phyloP scores from a whole-genome alignment of 805 yeast genomes.

The Yarrowia deformans region DNA sequence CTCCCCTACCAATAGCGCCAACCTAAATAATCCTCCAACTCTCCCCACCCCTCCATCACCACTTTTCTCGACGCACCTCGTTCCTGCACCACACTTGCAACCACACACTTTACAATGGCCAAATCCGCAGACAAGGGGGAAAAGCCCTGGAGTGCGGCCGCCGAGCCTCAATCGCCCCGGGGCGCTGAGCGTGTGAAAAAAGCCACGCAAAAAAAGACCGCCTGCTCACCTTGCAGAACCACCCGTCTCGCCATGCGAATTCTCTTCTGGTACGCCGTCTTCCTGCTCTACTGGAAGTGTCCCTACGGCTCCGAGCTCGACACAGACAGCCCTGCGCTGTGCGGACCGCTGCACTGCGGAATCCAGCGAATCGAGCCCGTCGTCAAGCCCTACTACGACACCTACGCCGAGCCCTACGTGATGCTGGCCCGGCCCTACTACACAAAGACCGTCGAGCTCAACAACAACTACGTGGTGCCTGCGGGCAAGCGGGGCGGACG shows the following conservation, averaged over 20 bases:
- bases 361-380: conserved; percentile 42
- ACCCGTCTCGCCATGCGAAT: conserved; percentile 40
- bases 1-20: not conserved
- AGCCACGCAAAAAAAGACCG: not conserved
- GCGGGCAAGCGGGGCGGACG: conserved; percentile 9
- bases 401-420: conserved; percentile 34
- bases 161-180: not conserved
- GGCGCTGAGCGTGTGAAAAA: not conserved
- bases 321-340: conserved; percentile 42
- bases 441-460: conserved; percentile 16
- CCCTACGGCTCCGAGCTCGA: conserved; percentile 42
- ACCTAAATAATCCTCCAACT: no score
- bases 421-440: conserved; percentile 27
- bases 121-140: conserved; percentile 10
- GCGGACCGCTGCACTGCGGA: conserved; percentile 43
- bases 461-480: conserved; percentile 39
- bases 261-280: conserved; percentile 46
- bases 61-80: conserved; percentile 6
- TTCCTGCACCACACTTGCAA: conserved; percentile 1
- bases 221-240: conserved; percentile 24
- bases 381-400: conserved; percentile 42
- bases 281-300: conserved; percentile 44
- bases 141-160: conserved; percentile 4
- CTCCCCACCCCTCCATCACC: not conserved
- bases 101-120: conserved; percentile 3